A percentile compares a stretch with the other conserved stretches of the same genome.
Conservation (phyloP, 306 rosid genomes). For the Cucumis hystrix region DNA sequence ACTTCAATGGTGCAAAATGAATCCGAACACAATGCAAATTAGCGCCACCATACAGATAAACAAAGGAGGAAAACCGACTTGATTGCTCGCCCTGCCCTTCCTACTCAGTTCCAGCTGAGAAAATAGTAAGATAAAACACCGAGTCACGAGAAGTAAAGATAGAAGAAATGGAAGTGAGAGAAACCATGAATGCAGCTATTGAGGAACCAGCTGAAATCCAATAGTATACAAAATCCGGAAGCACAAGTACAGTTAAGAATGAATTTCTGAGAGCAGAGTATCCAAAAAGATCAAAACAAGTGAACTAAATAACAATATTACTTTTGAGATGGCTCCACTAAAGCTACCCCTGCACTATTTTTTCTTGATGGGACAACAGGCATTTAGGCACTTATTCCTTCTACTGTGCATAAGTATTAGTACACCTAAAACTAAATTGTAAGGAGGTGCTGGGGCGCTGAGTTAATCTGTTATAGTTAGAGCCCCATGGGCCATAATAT, state of each 20-base stretch:
- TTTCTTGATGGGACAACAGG: neutral
- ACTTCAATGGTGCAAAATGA: constrained; percentile 37
- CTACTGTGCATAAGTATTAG: neutral
- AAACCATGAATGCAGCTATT: neutral
- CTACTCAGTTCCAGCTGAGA: constrained; percentile 49
- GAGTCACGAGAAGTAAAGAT: neutral
- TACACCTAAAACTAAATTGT: neutral
- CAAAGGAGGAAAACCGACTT: constrained; percentile 64
- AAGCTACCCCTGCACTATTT: neutral
- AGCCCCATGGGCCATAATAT: too few relatives aligned
- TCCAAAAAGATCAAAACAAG: neutral
- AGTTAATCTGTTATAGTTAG: too few relatives aligned
- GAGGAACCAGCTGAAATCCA: neutral
- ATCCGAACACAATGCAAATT: constrained; percentile 48
- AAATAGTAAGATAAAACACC: neutral
- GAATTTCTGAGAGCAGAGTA: neutral
- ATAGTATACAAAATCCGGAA: neutral
- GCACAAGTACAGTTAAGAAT: neutral
- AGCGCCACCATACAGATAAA: constrained; percentile 78
- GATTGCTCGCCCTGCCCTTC: constrained; percentile 35
- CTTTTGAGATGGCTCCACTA: neutral
- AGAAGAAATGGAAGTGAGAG: neutral
- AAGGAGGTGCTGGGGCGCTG: too few relatives aligned
- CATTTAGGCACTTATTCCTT: neutral
- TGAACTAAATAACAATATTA: neutral